Base-by-base conservation (phyloP, 2,329 filamentous ascomycete genomes). In the Decorospora gaudefroyi region DNA sequence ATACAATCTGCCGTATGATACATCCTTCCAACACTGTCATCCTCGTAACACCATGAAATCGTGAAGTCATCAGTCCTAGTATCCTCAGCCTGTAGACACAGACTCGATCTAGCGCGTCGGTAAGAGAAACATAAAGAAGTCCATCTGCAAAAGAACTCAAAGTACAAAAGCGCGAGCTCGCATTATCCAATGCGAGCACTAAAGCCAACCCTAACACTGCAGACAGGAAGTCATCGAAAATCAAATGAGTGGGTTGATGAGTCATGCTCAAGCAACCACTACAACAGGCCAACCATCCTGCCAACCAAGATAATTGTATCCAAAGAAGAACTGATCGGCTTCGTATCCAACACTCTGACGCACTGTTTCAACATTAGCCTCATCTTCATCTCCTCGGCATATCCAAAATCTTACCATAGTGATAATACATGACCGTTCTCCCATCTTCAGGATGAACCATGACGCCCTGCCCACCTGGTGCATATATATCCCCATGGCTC, bases 401-500 rank as follows among this genome's bases (percentile, higher is more conserved):
- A 31, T 16, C 3, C 5, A 21, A 1, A 2, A 10, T 51, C 53
- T 57, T 37, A 61, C 62, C 56, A 46, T 67, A 68, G 35, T 69
- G 64, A 48, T 69, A 68, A 39, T 67, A 69, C 28, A 65, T 39
- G 2, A 64, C 55, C 2, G 53, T 45, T 29, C 50, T 57, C 9
- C 46, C 44, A 17, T 31, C 40, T 5, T 53, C 49, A 4, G 46
- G 30, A 25, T 61, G 43, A 10, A 52, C 38, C 40, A 64, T 46
- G 3, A 69, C 40, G 0, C 63, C 64, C 36, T 69, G 64, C 1
- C 66, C 67, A 7, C 65, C 65, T 3, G 65, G 64, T 21, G 62
- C 64, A 56, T 68, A 69, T 3, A 68, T 51, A 51, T 67, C 57
- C 1, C 51, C 79, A 56, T 87, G 82, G 21, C 76, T 81, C 39